Evolutionary conservation across 2,329 filamentous ascomycete genomes (phyloP).

Genomic region (Aspergillus flavus): DNA sequence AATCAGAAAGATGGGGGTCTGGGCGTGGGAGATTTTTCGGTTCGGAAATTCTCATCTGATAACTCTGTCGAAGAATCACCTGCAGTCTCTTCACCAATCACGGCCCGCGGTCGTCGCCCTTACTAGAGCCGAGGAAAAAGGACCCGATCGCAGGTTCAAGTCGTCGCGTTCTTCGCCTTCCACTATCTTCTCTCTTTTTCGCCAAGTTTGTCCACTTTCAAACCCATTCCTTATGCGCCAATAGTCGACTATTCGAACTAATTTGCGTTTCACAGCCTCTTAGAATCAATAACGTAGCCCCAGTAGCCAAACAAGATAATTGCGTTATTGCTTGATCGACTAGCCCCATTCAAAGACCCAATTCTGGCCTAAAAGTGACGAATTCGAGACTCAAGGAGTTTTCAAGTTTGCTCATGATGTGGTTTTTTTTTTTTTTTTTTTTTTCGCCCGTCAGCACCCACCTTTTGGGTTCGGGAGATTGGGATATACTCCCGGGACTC

Average conservation of each 20-base stretch:
- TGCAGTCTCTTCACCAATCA: conserved; percentile 9
- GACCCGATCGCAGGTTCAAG: background rate
- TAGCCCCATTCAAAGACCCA: background rate
- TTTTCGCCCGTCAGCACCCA: background rate
- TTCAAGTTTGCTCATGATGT: background rate
- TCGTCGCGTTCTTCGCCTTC: background rate
- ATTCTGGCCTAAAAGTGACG: background rate
- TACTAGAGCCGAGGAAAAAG: background rate
- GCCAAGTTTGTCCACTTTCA: background rate
- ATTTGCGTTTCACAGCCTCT: background rate
- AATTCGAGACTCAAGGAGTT: background rate
- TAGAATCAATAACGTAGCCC: background rate
- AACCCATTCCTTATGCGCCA: background rate
- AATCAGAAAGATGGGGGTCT: background rate
- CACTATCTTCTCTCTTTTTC: background rate
- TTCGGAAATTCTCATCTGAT: conserved; percentile 15
- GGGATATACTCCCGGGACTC: background rate
- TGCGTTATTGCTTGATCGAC: background rate
- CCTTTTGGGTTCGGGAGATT: background rate
- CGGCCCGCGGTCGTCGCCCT: background rate
- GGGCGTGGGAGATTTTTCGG: conserved; percentile 11
- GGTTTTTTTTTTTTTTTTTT: background rate
- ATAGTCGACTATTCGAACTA: background rate
- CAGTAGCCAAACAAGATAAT: background rate
- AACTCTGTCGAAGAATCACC: conserved; percentile 10